Conservation (phyloP, 116 monocot species). For the Trichopus zeylanicus region DNA sequence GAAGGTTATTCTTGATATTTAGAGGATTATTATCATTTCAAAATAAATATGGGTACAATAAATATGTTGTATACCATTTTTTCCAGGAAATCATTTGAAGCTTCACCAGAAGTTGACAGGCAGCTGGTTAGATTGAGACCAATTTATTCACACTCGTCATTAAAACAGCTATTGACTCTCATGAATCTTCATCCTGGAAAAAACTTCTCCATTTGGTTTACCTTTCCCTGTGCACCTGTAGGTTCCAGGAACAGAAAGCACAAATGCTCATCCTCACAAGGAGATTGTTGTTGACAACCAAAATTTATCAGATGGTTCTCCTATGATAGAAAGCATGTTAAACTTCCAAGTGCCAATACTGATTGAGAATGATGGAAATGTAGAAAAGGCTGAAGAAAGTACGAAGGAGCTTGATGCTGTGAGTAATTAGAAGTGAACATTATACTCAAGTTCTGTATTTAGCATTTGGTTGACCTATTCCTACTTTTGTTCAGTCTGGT, state of each 20-base stretch:
- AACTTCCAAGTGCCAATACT: slow-evolving; percentile 29
- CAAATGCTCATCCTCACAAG: slow-evolving; percentile 11
- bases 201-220: neutral
- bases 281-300: slow-evolving; percentile 9
- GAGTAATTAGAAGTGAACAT: slow-evolving; percentile 12
- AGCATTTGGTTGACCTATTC: too few relatives aligned
- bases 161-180: slow-evolving; percentile 6
- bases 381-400: slow-evolving; percentile 65
- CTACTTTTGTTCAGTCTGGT: too few relatives aligned
- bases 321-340: slow-evolving; percentile 9
- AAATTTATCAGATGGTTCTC: slow-evolving; percentile 11
- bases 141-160: too few relatives aligned
- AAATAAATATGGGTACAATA: neutral
- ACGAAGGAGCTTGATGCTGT: slow-evolving; percentile 80
- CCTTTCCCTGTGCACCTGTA: slow-evolving; percentile 2
- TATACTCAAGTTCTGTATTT: too few relatives aligned
- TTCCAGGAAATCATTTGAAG: slow-evolving; percentile 38
- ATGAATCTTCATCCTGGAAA: neutral
- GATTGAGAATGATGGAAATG: slow-evolving; percentile 47
- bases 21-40: neutral
- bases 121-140: slow-evolving; percentile 30
- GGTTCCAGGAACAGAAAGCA: slow-evolving; percentile 23
- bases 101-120: slow-evolving; percentile 12
- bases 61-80: slow-evolving; percentile 1
- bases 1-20: slow-evolving; percentile 15